Evolutionary conservation across 306 rosid species (phyloP).

Genomic region (Lathyrus aphaca): DNA sequence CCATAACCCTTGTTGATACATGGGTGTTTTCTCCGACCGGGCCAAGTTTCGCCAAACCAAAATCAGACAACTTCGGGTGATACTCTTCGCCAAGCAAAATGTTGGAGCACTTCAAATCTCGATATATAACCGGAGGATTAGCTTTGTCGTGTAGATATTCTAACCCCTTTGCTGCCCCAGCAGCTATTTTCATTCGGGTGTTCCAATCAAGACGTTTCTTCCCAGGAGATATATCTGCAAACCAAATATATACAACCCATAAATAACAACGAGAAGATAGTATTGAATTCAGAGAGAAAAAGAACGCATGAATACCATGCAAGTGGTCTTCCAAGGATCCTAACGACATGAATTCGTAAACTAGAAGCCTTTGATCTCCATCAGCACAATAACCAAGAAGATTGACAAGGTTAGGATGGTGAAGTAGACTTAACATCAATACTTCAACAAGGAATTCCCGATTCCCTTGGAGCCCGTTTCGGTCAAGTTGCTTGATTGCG

Average conservation of each 20-base stretch:
- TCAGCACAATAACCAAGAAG: constrained; percentile 97
- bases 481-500: constrained; percentile 98
- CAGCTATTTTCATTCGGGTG: constrained; percentile 91
- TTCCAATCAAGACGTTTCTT: constrained; percentile 83
- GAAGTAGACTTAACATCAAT: constrained; percentile 92
- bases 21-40: constrained; percentile 98
- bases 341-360: constrained; percentile 89
- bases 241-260: constrained; percentile 40
- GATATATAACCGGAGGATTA: constrained; percentile 89
- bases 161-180: constrained; percentile 93
- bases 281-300: neutral
- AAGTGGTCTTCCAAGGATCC: constrained; percentile 93
- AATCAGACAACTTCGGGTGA: constrained; percentile 92
- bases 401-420: constrained; percentile 91
- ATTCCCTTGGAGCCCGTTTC: constrained; percentile 93
- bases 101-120: constrained; percentile 93
- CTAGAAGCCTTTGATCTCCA: constrained; percentile 97
- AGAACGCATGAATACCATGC: constrained; percentile 56
- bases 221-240: constrained; percentile 71
- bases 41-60: constrained; percentile 94
- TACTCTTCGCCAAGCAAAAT: constrained; percentile 87
- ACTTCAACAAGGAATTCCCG: constrained; percentile 96
- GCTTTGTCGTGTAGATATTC: constrained; percentile 94
- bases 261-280: constrained; percentile 6
- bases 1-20: constrained; percentile 97